Base-by-base conservation (phyloP, 2,329 filamentous ascomycete species). In the Esteya vermicola region DNA sequence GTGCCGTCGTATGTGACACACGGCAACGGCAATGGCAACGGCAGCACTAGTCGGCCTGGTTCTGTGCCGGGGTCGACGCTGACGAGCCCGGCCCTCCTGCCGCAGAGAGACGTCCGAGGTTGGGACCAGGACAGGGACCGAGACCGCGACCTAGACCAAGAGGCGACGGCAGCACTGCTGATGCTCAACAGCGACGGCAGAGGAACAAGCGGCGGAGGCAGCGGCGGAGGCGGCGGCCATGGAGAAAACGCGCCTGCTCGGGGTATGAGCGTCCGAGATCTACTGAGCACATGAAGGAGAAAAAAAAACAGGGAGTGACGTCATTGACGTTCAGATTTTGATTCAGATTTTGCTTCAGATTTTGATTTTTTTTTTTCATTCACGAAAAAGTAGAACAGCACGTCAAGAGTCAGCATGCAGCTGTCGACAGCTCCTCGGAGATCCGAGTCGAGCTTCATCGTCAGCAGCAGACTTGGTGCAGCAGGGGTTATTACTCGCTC, bases 121-220 rank as follows among this genome's bases (percentile, higher is more conserved):
- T n/a, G n/a, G n/a, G n/a, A n/a, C n/a, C n/a, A n/a, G n/a, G n/a
- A n/a, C n/a, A n/a, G n/a, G n/a, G n/a, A n/a, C n/a, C n/a, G n/a
- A n/a, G n/a, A n/a, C n/a, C n/a, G n/a, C n/a, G n/a, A n/a, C n/a
- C n/a, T 73, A 5, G 76, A 82, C 46, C 79, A 86, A 45, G 85
- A 91, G 56, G 88, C 85, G 1, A 91, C 85, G 8, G 80, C 85
- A 12, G 88, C 86, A 4, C 57, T 94, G 49, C 59, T 94, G 55
- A 93, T 94, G 86, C 64, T 95, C 43, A 93, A 88, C 48, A 76
- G 69, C 40, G 85, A 91, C 55, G 72, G 84, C 31, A 68, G 84
- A 27, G 45, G 47, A n/a, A 4, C 39, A 5, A 22, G 68, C 66
- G 28, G 63, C 10, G 35, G 41, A n/a, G 42, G 46, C 14, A 43